A percentile compares a stretch with the other conserved stretches of the same genome.
These are phyloP conservation scores for Corymbia citriodora DNA, from an alignment of 441 rosid species.

Conservation along the genomic window DNA sequence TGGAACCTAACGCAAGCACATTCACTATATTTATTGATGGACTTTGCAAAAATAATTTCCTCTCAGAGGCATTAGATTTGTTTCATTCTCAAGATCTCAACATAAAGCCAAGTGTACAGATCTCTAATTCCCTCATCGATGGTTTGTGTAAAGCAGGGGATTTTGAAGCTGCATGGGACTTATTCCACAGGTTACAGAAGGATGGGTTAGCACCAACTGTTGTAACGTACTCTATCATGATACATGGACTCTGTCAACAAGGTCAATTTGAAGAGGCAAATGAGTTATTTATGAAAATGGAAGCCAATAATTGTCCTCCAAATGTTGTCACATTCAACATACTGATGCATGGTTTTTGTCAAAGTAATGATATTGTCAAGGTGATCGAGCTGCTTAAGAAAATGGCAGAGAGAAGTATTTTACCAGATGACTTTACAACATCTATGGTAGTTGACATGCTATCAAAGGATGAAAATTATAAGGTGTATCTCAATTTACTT, in stretches of 20 bases:
- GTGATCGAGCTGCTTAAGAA: slow-evolving; percentile 26
- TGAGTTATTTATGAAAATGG: slow-evolving; percentile 24
- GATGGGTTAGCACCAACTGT: slow-evolving; percentile 19
- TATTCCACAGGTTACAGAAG: neutral
- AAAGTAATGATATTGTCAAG: slow-evolving; percentile 13
- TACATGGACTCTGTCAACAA: slow-evolving; percentile 17
- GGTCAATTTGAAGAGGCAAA: slow-evolving; percentile 23
- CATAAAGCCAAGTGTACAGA: neutral
- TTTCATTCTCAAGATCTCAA: neutral
- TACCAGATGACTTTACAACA: slow-evolving; percentile 10
- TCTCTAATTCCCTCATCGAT: neutral
- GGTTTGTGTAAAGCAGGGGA: neutral
- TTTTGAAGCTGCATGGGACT: neutral
- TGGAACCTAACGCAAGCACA: neutral
- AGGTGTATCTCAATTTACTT: slow-evolving; percentile 13
- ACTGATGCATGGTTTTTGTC: slow-evolving; percentile 19
- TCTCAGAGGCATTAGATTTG: neutral
- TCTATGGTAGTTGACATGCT: slow-evolving; percentile 19
- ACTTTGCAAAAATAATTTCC: neutral
- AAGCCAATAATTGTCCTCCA: slow-evolving; percentile 28
- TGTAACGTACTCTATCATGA: slow-evolving; percentile 16
- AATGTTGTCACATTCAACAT: slow-evolving; percentile 22
- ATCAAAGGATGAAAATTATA: slow-evolving; percentile 17
- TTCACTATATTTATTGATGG: neutral
- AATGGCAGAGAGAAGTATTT: slow-evolving; percentile 25